Conservation (phyloP, 306 rosid genomes). For the Quercus cerris region DNA sequence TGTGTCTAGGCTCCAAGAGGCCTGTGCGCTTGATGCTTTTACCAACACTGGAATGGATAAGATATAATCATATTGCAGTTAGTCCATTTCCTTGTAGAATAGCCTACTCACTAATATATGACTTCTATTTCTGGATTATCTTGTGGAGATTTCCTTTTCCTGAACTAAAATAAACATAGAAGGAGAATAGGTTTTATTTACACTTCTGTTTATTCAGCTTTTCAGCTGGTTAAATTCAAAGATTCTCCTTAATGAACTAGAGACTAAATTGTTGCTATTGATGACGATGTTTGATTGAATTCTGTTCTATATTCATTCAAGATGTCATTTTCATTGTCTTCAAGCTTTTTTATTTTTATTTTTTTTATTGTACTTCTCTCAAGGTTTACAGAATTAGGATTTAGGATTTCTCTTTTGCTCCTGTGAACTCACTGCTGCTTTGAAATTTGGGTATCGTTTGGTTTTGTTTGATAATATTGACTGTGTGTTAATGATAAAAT, state of each 20-base stretch:
- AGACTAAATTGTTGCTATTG: not conserved
- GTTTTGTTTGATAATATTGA: no score
- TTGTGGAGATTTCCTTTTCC: slow-evolving; percentile 1
- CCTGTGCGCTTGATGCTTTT: no score
- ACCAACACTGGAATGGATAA: no score
- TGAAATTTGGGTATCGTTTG: not conserved
- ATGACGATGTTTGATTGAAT: not conserved
- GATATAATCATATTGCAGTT: not conserved
- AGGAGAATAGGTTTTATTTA: not conserved
- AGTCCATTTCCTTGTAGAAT: not conserved
- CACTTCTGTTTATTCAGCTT: not conserved
- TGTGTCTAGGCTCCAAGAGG: no score
- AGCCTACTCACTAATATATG: not conserved
- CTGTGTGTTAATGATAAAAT: not conserved
- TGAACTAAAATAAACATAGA: not conserved
- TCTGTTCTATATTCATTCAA: not conserved
- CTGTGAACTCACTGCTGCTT: not conserved
- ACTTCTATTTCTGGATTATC: slow-evolving; percentile 10
- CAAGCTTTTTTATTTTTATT: not conserved
- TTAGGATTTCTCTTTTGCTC: not conserved
- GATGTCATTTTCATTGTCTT: not conserved
- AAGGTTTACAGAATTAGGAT: not conserved
- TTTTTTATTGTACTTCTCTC: not conserved
- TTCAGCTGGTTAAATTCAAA: slow-evolving; percentile 4
- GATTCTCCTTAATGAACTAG: not conserved